Evolutionary conservation across 2,329 filamentous ascomycete species (phyloP).

Genomic region (Xylariaceae sp.): DNA sequence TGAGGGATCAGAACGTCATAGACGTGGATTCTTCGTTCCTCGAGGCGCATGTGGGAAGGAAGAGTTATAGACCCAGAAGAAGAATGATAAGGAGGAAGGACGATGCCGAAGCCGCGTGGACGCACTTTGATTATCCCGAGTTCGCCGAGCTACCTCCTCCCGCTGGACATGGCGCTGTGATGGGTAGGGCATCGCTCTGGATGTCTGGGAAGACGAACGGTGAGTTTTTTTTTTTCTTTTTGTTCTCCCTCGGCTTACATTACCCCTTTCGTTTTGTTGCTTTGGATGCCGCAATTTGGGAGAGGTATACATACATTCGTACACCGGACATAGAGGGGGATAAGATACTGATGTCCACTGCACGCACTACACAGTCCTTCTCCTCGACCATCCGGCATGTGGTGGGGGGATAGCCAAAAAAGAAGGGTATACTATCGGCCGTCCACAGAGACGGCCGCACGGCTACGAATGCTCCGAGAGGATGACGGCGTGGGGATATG

Average conservation of each 20-base stretch:
- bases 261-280: not conserved
- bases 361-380: constrained; percentile 30
- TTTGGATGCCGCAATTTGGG: too few relatives aligned
- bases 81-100: too few relatives aligned
- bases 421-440: too few relatives aligned
- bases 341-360: too few relatives aligned
- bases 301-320: too few relatives aligned
- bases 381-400: constrained; percentile 29
- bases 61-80: constrained; percentile 8
- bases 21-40: constrained; percentile 9
- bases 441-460: too few relatives aligned
- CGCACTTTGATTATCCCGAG: constrained; percentile 15
- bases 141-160: constrained; percentile 6
- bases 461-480: too few relatives aligned
- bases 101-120: constrained; percentile 1
- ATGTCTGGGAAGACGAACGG: constrained; percentile 20
- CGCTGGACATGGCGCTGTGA: constrained; percentile 22
- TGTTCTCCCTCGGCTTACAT: too few relatives aligned
- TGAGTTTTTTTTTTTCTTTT: too few relatives aligned
- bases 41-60: constrained; percentile 9
- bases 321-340: too few relatives aligned
- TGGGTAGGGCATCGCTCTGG: constrained; percentile 35
- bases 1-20: constrained; percentile 1
- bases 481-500: too few relatives aligned
- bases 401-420: too few relatives aligned